Evolutionary conservation across 345 rosid genomes (phyloP), one percentile per base, ranked within the genome.

Genomic region (Luvunga scandens): DNA sequence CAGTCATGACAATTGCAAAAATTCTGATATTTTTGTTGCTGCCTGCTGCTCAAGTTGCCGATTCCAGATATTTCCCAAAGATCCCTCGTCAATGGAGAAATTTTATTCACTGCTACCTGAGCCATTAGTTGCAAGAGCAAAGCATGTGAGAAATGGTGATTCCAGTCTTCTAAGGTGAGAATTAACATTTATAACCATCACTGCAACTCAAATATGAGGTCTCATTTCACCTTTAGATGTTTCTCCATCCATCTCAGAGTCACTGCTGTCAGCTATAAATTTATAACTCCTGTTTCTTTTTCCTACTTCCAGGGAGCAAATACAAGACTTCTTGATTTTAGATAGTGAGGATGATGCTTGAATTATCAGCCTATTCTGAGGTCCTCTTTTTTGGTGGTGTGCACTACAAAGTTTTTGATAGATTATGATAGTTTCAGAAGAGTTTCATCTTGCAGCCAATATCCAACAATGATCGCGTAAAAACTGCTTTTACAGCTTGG

Each of bases 51-150:
- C 94, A 9, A 96, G 97, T 82, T 94, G 97, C 86, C 90, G 76
- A 78, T 94, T 91, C 73, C 98, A 96, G 85, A 94, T 96, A 76
- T 88, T 92, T 75, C 97, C 98, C 38, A 90, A 82, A 70, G 95
- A 94, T 73, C 42, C 78, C 61, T 79, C 91, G 56, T 83, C 80
- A 28, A 77, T 86, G 78, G 94, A 96, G 78, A 79, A 85, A 4
- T 89, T 96, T 78, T 71, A 63, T 70, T 88, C 87, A 7, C 85
- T 83, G 74, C 77, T 92, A 77, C 97, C 97, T 7, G 82, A 81
- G 63, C 83, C 87, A 50, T 45, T 94, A 82, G 75, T 90, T 77
- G 78, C 88, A 71, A 79, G 86, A 85, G 85, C 86, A 65, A 82
- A 83, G 72, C 72, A 65, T 71, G 78, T 75, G 18, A 79, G 75